Evolutionary conservation across 257 asterid species (phyloP), one percentile per base, ranked within the genome.

Genomic region (Solanum pinnatisectum): DNA sequence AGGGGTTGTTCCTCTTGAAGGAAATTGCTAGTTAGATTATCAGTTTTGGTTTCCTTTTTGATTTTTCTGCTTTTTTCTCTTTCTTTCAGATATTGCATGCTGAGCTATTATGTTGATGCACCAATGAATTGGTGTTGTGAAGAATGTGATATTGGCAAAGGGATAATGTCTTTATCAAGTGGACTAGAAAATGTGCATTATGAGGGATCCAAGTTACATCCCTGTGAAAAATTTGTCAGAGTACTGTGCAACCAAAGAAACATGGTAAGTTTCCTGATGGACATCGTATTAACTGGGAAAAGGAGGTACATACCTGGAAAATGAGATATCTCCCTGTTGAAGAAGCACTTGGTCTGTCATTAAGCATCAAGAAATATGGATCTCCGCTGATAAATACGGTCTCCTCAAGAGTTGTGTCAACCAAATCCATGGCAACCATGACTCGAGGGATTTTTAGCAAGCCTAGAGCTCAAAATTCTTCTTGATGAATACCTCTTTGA

Each of bases 401-500:
- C 27, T 59, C 25, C 25, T 59, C 27, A 59, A 59, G 25, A 59
- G 13, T 59, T 59, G 68, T 59, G 25, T 59, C 27, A 59, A 20
- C 68, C 27, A 8, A 20, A 59, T 22, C 27, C 13, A 59, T 59
- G 27, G 27, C 5, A 20, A 59, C 6, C 0, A 6, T 3, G 68
- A 59, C 27, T 59, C 27, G 2, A 3, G 6, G 12, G 13, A 59
- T 20, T 22, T 56, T 59, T 20, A 59, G 13, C 68, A 22, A 59
- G 12, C 25, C 68, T 59, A 22, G 68, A 59, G 25, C 12, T 59
- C 27, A 59, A 59, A 84, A 90, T 92, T 89, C 98, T 97, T 35
- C 98, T 98, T 7, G 96, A 97, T 87, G 99, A 95, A 92, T 97
- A 98, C 91, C 98, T 95, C 84, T 96, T 94, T 44, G 98, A 96